phyloP scores from a whole-genome alignment of 2,329 filamentous ascomycete species.

The Ceratocystis alfenasii region DNA sequence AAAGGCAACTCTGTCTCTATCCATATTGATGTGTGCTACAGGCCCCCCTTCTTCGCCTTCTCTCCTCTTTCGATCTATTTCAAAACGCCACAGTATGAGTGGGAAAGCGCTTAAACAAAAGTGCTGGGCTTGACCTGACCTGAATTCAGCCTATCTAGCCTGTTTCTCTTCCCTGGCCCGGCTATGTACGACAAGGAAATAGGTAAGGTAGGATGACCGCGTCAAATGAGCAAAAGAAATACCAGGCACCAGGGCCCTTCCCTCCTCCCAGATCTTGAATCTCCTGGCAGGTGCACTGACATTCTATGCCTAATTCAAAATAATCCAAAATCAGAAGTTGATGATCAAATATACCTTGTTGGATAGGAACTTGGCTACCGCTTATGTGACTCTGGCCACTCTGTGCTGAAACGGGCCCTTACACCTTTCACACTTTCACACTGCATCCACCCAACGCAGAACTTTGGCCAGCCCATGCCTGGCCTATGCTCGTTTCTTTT shows the following conservation, averaged over 20 bases:
- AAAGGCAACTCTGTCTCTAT: not conserved
- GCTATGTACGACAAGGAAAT: no score
- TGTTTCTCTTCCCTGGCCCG: no score
- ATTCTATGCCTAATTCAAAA: not conserved
- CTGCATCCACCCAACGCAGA: not conserved
- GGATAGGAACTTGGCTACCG: not conserved
- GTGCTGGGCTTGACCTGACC: no score
- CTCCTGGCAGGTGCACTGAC: not conserved
- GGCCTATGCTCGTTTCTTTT: not conserved
- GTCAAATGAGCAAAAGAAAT: no score
- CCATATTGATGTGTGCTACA: not conserved
- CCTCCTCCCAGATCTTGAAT: not conserved
- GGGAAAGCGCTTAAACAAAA: no score
- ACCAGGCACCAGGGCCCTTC: not conserved
- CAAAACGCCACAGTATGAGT: no score
- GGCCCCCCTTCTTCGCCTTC: not conserved
- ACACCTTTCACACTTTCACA: not conserved
- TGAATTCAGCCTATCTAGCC: no score
- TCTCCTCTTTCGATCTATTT: not conserved
- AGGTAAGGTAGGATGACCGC: no score
- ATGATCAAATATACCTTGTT: not conserved
- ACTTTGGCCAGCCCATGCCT: not conserved
- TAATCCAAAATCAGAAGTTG: not conserved
- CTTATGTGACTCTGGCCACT: not conserved
- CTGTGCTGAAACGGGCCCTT: conserved; percentile 3